Base-by-base conservation (phyloP, 192 early-diverging fungal genomes). In the Radiomyces spectabilis region DNA sequence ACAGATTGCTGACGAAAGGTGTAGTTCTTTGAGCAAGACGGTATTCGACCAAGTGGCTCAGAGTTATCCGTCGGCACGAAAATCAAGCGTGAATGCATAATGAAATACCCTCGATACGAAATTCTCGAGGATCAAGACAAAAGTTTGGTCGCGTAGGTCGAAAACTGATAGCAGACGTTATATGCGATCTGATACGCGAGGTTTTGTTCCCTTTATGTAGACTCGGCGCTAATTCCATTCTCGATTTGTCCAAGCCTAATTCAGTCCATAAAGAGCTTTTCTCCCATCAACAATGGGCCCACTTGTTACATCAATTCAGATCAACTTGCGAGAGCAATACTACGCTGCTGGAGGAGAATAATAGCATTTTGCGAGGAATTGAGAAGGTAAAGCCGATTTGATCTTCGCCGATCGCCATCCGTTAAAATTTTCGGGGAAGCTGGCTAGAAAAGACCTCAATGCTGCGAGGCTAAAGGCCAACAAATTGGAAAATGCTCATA, bases 1-100 rank as follows among this genome's bases (percentile, higher is more conserved):
- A n/a, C n/a, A n/a, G n/a, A n/a, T n/a, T n/a, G n/a, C n/a, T n/a
- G n/a, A n/a, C n/a, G n/a, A n/a, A n/a, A n/a, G n/a, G n/a, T n/a
- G n/a, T 49, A 49, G 30, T 49, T 33, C 33, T 16, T 49, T 49
- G 47, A 49, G 47, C 18, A 49, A 2, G 47, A 49, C 33, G 15
- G n/a, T 33, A 15, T 19, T 32, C 2, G n/a, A 32, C 27, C n/a
- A 7, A 8, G n/a, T 26, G 27, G 33, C 25, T 49, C 22, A 12
- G 22, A 1, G 9, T 9, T 49, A 31, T 49, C 16, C 33, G 27
- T 49, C 19, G 47, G 22, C 25, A 49, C 47, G 7, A 49, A 7
- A 15, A 33, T 49, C 47, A 49, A 49, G 33, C 2, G 31, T 32
- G 47, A 26, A 26, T 49, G 47, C 30, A 21, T 49, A 15, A 33